These are phyloP conservation scores for Bipolaris victoriae DNA, from an alignment of 2,329 filamentous ascomycete species.

Conservation along the genomic window DNA sequence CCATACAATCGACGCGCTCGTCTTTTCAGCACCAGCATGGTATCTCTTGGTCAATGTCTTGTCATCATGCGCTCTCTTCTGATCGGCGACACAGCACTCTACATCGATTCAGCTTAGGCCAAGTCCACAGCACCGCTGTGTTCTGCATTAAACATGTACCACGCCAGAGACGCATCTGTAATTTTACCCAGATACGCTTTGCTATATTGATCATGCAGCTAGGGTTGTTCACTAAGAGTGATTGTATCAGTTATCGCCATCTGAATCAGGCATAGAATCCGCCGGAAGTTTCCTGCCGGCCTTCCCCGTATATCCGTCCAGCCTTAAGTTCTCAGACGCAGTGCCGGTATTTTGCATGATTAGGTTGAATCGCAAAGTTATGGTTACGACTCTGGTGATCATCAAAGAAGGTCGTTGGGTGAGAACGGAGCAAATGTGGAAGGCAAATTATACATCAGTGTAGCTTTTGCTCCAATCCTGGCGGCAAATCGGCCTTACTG, in stretches of 20 bases:
- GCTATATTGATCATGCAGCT: neutral
- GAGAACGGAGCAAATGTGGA: slow-evolving; percentile 1
- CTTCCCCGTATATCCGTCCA: neutral
- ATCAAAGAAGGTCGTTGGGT: neutral
- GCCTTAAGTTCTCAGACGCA: slow-evolving; percentile 4
- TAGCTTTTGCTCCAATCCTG: neutral
- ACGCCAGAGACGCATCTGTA: neutral
- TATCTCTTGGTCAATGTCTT: neutral
- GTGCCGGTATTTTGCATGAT: slow-evolving; percentile 7
- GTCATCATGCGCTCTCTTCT: neutral
- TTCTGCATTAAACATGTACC: neutral
- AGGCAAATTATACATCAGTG: neutral
- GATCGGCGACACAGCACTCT: neutral
- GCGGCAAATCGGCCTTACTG: neutral
- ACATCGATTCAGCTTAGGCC: neutral
- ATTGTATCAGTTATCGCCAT: neutral
- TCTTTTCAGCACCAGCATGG: neutral
- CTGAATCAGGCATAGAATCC: slow-evolving; percentile 11
- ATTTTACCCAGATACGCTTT: neutral
- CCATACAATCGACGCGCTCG: neutral
- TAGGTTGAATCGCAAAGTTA: slow-evolving; percentile 8
- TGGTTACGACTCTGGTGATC: neutral
- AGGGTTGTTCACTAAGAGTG: neutral
- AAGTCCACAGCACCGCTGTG: neutral
- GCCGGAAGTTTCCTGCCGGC: slow-evolving; percentile 11